Conservation (phyloP, 2,329 filamentous ascomycete genomes). For the Pseudocercospora crystallina region DNA sequence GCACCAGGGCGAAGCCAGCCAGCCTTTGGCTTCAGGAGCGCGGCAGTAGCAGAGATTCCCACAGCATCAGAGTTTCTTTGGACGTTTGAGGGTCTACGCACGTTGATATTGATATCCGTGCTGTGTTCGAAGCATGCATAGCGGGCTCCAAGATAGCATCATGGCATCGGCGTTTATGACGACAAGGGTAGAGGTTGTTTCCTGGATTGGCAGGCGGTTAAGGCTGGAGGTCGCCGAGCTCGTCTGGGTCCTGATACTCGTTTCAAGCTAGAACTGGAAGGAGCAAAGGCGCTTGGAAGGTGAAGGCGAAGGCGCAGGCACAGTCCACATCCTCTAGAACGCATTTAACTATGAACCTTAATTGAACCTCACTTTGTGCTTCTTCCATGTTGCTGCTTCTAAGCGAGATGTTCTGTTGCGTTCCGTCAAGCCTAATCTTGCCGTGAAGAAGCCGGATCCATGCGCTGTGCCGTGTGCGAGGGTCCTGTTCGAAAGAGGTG, state of each 20-base stretch:
- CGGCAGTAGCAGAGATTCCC: constrained; percentile 3
- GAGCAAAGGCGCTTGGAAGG: neutral
- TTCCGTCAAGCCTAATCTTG: constrained; percentile 10
- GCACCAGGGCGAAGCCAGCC: constrained; percentile 21
- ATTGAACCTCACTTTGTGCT: constrained; percentile 14
- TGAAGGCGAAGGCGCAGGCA: neutral
- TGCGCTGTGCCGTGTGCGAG: neutral
- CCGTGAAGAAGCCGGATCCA: constrained; percentile 11
- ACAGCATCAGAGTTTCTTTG: neutral
- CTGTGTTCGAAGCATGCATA: constrained; percentile 8
- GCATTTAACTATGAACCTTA: constrained; percentile 13
- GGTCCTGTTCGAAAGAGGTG: neutral
- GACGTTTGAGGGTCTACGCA: neutral
- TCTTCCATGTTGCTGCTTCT: constrained; percentile 5
- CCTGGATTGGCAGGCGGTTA: constrained; percentile 7
- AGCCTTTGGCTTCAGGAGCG: constrained; percentile 11
- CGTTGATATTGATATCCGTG: neutral
- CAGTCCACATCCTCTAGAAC: neutral
- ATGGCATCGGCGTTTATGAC: constrained; percentile 8
- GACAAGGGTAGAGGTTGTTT: constrained; percentile 7
- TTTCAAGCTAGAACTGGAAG: constrained; percentile 6
- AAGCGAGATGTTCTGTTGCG: constrained; percentile 14
- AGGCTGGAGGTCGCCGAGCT: neutral
- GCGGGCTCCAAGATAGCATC: constrained; percentile 9
- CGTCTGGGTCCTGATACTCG: neutral